These are phyloP conservation scores for Gamarada debralockiae DNA, from an alignment of 495 filamentous ascomycete species.

Conservation along the genomic window DNA sequence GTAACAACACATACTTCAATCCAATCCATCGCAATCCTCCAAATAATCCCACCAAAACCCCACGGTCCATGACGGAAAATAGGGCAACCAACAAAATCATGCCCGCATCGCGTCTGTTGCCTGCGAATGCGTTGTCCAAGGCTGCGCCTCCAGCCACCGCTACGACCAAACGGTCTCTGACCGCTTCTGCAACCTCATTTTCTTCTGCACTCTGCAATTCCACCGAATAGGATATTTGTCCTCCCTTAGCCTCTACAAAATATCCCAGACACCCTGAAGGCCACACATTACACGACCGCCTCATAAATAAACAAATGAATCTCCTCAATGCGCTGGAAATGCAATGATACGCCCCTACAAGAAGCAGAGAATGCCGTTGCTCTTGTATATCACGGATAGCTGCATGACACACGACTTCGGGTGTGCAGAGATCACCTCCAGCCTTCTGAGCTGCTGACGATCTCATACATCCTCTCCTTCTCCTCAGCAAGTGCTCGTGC, in stretches of 20 bases:
- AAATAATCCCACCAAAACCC: background rate
- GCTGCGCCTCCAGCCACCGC: slow-evolving; percentile 2
- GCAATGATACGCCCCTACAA: slow-evolving; percentile 22
- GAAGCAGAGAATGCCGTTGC: slow-evolving; percentile 16
- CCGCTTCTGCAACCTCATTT: slow-evolving; percentile 1
- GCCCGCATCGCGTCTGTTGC: background rate
- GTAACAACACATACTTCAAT: too few species aligned
- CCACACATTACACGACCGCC: slow-evolving; percentile 14
- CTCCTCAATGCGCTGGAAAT: slow-evolving; percentile 4
- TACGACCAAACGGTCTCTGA: background rate
- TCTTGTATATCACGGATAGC: slow-evolving; percentile 13
- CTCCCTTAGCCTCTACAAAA: background rate
- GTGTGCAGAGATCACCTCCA: slow-evolving; percentile 5
- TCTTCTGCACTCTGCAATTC: background rate
- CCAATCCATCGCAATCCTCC: too few species aligned
- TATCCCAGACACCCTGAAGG: background rate
- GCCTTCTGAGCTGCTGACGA: slow-evolving; percentile 4
- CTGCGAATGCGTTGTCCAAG: background rate
- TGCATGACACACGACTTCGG: slow-evolving; percentile 9
- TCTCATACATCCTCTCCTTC: slow-evolving; percentile 8
- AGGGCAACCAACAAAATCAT: slow-evolving; percentile 5
- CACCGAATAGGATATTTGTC: slow-evolving; percentile 1
- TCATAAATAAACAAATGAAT: background rate
- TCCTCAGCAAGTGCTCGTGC: background rate
- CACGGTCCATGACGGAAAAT: background rate